These are phyloP conservation scores for Grosmannia huntii DNA, from an alignment of 2,329 filamentous ascomycete species.

Conservation along the genomic window DNA sequence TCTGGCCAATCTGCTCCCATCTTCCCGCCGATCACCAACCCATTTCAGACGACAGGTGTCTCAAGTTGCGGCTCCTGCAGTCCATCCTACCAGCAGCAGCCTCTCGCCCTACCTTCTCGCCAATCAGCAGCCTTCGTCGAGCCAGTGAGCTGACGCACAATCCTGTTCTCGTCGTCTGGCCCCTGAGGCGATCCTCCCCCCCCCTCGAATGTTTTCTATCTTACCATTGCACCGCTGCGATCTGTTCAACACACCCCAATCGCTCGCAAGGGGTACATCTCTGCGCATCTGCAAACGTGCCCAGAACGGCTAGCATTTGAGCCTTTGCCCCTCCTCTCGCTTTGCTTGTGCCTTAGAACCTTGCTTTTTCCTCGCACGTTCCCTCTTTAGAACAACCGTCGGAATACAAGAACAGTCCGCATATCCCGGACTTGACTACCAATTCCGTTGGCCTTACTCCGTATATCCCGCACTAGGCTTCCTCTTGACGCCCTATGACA, in stretches of 20 bases:
- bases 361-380: not conserved
- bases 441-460: not conserved
- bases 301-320: not conserved
- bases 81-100: not conserved
- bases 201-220: not conserved
- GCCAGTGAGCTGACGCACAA: not conserved
- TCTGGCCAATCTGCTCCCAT: not conserved
- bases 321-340: not conserved
- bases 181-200: not conserved
- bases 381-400: not conserved
- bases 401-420: not conserved
- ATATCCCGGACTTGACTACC: not conserved
- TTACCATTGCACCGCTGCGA: not conserved
- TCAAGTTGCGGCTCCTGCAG: not conserved
- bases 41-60: not conserved
- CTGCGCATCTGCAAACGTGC: not conserved
- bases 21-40: not conserved
- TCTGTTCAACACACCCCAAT: not conserved
- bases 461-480: not conserved
- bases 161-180: not conserved
- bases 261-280: not conserved
- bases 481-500: not conserved
- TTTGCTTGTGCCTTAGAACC: not conserved
- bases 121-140: not conserved
- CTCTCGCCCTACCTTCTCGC: not conserved